A percentile compares a stretch with the other conserved stretches of the same genome.
Evolutionary conservation across 768 basidiomycete genomes (phyloP).

Genomic region (Leccinum subtestaceum): DNA sequence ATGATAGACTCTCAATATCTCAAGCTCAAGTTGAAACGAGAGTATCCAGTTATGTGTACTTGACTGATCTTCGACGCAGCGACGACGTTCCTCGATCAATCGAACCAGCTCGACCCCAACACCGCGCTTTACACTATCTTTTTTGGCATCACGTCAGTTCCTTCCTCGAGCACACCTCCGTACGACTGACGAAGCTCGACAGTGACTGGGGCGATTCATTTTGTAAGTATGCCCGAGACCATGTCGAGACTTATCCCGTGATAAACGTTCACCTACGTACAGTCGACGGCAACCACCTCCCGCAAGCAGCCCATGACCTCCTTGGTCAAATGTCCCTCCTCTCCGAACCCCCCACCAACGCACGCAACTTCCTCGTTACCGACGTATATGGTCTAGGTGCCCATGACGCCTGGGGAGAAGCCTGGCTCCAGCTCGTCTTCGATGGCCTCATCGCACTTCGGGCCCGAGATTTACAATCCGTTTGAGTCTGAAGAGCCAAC

Average conservation of each 20-base stretch:
- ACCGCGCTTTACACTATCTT: slow-evolving; percentile 52
- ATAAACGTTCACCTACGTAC: neutral
- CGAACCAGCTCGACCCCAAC: slow-evolving; percentile 41
- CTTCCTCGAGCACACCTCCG: neutral
- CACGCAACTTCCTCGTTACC: slow-evolving; percentile 46
- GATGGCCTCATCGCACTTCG: slow-evolving; percentile 39
- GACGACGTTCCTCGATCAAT: slow-evolving; percentile 42
- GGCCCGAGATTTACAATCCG: neutral
- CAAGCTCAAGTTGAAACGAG: neutral
- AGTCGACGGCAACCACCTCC: slow-evolving; percentile 49
- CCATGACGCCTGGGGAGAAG: slow-evolving; percentile 40
- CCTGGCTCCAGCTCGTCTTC: slow-evolving; percentile 46
- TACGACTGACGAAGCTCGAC: slow-evolving; percentile 3
- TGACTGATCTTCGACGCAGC: slow-evolving; percentile 27
- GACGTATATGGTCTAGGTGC: slow-evolving; percentile 51
- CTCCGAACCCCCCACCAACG: slow-evolving; percentile 49
- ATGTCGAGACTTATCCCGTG: neutral
- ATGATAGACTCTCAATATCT: neutral
- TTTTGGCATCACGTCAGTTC: slow-evolving; percentile 52
- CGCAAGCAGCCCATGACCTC: slow-evolving; percentile 41
- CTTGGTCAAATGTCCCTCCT: slow-evolving; percentile 45
- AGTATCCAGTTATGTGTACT: neutral
- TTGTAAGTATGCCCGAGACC: slow-evolving; percentile 24
- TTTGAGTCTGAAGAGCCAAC: too few relatives aligned
- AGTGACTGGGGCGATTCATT: slow-evolving; percentile 46